Percentiles rank a stretch among this genome's conserved stretches.
These are phyloP conservation scores for Cornus controversa DNA, from an alignment of 148 eudicot genomes.

Conservation along the genomic window DNA sequence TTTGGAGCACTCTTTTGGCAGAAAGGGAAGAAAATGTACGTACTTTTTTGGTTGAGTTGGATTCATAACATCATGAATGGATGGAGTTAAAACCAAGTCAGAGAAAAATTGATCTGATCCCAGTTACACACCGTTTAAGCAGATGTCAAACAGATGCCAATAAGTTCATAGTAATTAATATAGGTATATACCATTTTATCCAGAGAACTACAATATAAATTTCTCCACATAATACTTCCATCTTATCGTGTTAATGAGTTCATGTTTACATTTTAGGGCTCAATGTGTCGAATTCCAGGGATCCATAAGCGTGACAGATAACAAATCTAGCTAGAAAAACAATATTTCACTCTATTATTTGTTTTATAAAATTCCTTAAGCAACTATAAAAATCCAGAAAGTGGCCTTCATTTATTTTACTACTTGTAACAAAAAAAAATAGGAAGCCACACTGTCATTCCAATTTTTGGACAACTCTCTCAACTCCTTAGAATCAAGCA, in stretches of 20 bases:
- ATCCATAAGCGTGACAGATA: not conserved
- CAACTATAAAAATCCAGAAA: not conserved
- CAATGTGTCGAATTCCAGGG: not conserved
- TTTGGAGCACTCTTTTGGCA: constrained; percentile 43
- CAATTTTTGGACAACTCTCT: not conserved
- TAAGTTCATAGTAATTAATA: not conserved
- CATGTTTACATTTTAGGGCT: not conserved
- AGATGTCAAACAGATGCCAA: not conserved
- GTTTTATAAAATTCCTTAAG: not conserved
- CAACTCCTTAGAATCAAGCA: not conserved
- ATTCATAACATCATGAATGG: not conserved
- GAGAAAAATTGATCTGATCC: not conserved
- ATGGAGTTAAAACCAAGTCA: not conserved
- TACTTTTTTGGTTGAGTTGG: not conserved
- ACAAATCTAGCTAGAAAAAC: not conserved
- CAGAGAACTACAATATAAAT: not conserved
- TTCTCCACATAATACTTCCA: not conserved
- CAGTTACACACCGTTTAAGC: not conserved
- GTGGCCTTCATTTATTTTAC: not conserved
- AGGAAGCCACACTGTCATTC: not conserved
- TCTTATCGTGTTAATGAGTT: no score
- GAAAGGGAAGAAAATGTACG: constrained; percentile 31
- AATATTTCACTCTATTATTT: not conserved
- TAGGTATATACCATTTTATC: not conserved
- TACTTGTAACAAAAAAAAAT: not conserved